Base-by-base conservation (phyloP, 73 alveolate species). In the Durusdinium trenchii region DNA sequence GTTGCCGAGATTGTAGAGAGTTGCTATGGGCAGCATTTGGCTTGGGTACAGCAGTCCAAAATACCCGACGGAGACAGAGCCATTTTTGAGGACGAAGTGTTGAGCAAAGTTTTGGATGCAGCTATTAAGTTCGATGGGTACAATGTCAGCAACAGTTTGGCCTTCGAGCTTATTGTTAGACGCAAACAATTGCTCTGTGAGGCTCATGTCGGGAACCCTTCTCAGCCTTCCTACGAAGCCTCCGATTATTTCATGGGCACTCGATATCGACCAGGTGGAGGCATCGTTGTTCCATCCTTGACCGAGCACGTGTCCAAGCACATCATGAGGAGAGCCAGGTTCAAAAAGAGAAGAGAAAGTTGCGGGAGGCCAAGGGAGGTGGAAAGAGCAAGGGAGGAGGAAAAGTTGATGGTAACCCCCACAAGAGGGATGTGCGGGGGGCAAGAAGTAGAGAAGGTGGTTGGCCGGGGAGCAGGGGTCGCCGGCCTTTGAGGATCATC, bases 181-280 rank as follows among this genome's bases (percentile, higher is more conserved):
- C 16, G 94, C 10, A 46, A 50, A 2, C 94, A 83, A 45, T 36
- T 83, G 50, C 47, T 83, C 5, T 69, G 75, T 16, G 94, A 83
- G 14, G 94, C 94, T 10, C 94, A 83, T 50, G 67, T 83, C 10
- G 94, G 48, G n/a, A 47, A 83, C 47, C 94, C 94, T 2, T 4
- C 38, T 6, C 43, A 69, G 0, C 94, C 94, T 12, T 83, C 94
- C 0, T 83, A 83, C 46, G 94, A 43, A 73, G 94, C 75, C 12
- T 42, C 75, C 32, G 75, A 83, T 30, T 50, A 47, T 47, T 83
- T 83, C 71, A 46, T 83, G 73, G 94, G 94, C 1, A 52, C 38
- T 32, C 51, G 57, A 6, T 78, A 78, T 42, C 87, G 87, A 0
- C 87, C 87, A 0, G 87, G 87, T 0, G 87, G 87, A 6, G 87